Conservation (phyloP, 768 basidiomycete genomes). For the Mycena galopus region DNA sequence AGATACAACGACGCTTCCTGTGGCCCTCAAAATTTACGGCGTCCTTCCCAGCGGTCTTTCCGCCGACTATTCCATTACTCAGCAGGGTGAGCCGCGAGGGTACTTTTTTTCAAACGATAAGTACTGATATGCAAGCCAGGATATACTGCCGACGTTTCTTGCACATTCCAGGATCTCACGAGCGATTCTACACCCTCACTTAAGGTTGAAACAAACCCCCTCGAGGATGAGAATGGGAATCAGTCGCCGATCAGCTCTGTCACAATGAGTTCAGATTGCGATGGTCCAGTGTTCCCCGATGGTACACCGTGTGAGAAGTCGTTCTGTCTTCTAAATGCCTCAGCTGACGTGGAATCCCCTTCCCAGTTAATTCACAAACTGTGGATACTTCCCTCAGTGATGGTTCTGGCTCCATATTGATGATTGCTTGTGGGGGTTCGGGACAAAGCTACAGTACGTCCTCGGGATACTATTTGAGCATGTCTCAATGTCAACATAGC, state of each 20-base stretch:
- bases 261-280: background rate
- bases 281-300: background rate
- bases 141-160: background rate
- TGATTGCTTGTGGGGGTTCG: background rate
- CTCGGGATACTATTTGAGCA: background rate
- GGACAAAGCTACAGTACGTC: constrained; percentile 2
- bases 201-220: background rate
- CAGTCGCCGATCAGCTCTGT: background rate
- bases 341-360: background rate
- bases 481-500: background rate
- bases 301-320: background rate
- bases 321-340: background rate
- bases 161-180: background rate
- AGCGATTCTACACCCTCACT: background rate
- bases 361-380: background rate
- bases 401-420: background rate
- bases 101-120: background rate
- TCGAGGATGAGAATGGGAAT: constrained; percentile 2
- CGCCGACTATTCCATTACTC: background rate
- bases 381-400: background rate
- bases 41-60: background rate
- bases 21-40: background rate
- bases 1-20: background rate
- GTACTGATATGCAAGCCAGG: background rate
- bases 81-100: background rate